Conservation (phyloP, 2,329 filamentous ascomycete species). For the Ophiostoma australiae region DNA sequence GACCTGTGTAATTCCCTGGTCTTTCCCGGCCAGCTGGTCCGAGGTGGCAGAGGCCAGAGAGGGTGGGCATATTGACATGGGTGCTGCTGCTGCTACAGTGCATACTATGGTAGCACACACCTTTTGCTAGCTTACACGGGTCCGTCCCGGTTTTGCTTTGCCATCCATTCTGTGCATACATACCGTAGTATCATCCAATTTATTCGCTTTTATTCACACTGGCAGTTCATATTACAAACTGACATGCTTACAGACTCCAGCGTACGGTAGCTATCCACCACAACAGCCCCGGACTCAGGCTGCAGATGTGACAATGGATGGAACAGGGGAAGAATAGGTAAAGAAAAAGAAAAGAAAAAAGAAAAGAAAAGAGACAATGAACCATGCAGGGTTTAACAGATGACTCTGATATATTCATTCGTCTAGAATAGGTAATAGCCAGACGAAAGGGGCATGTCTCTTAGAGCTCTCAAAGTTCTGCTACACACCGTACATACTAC, state of each 20-base stretch:
- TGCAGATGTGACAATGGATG: background rate
- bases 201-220: background rate
- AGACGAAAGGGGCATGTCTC: constrained; percentile 5
- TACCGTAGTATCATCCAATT: background rate
- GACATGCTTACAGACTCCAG: background rate
- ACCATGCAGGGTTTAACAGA: background rate
- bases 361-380: background rate
- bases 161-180: background rate
- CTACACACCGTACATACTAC: too few relatives aligned
- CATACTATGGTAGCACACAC: too few relatives aligned
- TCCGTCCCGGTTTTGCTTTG: background rate
- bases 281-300: background rate
- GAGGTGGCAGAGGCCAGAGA: background rate
- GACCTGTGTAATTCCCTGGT: background rate
- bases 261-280: background rate
- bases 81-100: background rate
- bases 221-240: background rate
- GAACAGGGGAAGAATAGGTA: background rate
- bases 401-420: background rate
- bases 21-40: constrained; percentile 13
- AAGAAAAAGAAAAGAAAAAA: too few relatives aligned
- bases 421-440: background rate
- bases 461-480: background rate
- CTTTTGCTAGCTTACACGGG: background rate
- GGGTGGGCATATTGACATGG: background rate